Evolutionary conservation across 208 protist genomes (phyloP).

Genomic region (Trypanosoma boissoni): DNA sequence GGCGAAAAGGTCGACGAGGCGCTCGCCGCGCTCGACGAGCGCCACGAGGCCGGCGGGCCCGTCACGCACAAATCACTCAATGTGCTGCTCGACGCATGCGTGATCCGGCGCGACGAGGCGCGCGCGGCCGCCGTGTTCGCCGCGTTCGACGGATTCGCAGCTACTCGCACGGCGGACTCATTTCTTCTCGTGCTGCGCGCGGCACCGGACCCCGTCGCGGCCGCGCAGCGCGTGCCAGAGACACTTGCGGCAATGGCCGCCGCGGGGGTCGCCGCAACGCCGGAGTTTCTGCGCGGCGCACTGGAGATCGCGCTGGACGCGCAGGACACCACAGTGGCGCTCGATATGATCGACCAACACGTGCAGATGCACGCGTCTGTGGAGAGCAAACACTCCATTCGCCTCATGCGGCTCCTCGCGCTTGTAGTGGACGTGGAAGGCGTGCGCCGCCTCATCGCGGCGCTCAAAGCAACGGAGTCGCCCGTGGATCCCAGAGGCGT

Average conservation of each 20-base stretch:
- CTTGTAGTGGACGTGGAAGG: constrained; percentile 36
- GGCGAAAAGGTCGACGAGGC: constrained; percentile 25
- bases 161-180: constrained; percentile 28
- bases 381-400: constrained; percentile 50
- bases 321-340: constrained; percentile 40
- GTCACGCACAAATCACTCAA: constrained; percentile 57
- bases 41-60: constrained; percentile 4
- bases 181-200: constrained; percentile 44
- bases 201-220: constrained; percentile 25
- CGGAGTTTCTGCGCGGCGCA: constrained; percentile 39
- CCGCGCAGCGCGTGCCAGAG: constrained; percentile 13
- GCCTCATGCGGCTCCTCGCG: constrained; percentile 40
- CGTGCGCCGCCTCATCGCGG: constrained; percentile 33
- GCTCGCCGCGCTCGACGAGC: constrained; percentile 23
- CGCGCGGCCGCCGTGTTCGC: constrained; percentile 40
- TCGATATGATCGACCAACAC: constrained; percentile 44
- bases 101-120: constrained; percentile 30
- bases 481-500: constrained; percentile 46
- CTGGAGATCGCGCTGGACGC: constrained; percentile 57
- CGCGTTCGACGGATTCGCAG: constrained; percentile 33
- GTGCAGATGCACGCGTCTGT: constrained; percentile 27
- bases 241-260: constrained; percentile 29
- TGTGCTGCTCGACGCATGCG: constrained; percentile 64
- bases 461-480: constrained; percentile 47
- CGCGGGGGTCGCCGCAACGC: constrained; percentile 15